Base-by-base conservation (phyloP, 2,329 filamentous ascomycete genomes). In the Diatrype stigma region DNA sequence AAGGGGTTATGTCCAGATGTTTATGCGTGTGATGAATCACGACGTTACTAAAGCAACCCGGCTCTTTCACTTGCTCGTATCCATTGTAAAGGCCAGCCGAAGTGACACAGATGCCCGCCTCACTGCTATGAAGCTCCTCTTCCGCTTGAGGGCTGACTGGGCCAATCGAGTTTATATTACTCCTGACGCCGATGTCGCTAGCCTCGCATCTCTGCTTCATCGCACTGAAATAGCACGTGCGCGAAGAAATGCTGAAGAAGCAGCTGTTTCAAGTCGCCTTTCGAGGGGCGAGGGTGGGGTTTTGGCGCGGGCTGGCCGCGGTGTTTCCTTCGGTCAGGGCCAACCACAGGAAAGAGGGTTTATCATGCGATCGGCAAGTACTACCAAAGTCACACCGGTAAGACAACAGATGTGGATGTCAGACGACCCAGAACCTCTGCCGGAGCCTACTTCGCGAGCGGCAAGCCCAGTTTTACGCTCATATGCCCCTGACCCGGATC, bases 81-180 rank as follows among this genome's bases (percentile, higher is more conserved):
- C 76, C 48, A 83, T 91, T 57, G 83, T 80, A 6, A 79, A 78
- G 56, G 79, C 79, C 16, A 76, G 74, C 26, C 73, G 77, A 30
- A 82, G 80, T 54, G 86, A 87, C 52, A 73, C 79, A 6, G 85
- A 89, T 67, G 85, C 87, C 47, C 85, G 89, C 6, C 72, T 94
- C 23, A 85, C 84, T 12, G 85, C 86, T 2, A 82, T 92, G 75
- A 90, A 89, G 61, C 71, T 93, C 42, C 73, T 96, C 2, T 93
- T 95, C 65, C 84, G 92, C 42, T 73, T 96, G 28, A 82, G 92
- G 52, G 90, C 90, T 21, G 90, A 96, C 68, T 90, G 87, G 65
- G 83, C 87, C 10, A 83, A 92, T 57, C 81, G 85, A 42, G 79
- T 96, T 3, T 90, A 87, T 51, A 74, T 96, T 48, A 84, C 84